A percentile compares a stretch with the other conserved stretches of the same genome.
phyloP scores from a whole-genome alignment of 345 rosid genomes.

The Lumnitzera littorea region DNA sequence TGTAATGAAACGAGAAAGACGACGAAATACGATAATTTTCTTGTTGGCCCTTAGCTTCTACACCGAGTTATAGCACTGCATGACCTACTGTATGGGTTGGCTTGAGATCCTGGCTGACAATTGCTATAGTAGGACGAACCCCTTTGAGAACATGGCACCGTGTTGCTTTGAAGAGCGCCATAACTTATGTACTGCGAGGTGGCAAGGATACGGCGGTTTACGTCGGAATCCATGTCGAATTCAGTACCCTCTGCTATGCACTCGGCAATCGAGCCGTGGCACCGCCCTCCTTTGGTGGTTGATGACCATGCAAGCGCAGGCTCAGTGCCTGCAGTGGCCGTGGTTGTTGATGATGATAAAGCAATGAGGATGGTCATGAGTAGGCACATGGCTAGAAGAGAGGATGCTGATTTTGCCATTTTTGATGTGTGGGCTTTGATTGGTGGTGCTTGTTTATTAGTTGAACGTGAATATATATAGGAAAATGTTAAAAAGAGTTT shows the following conservation, averaged over 20 bases:
- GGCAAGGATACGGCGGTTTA: constrained; percentile 60
- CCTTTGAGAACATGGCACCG: constrained; percentile 70
- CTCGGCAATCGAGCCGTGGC: constrained; percentile 59
- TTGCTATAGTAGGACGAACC: constrained; percentile 81
- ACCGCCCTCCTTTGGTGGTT: constrained; percentile 11
- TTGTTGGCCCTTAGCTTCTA: constrained; percentile 29
- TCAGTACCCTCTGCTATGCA: constrained; percentile 38
- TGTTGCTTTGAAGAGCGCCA: constrained; percentile 54
- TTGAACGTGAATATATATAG: too few relatives aligned
- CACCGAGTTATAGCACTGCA: constrained; percentile 72
- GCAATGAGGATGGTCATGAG: constrained; percentile 17
- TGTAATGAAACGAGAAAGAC: too few relatives aligned
- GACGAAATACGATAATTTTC: not conserved
- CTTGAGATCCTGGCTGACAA: constrained; percentile 58
- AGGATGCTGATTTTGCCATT: constrained; percentile 32
- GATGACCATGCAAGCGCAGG: constrained; percentile 33
- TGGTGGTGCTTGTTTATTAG: not conserved
- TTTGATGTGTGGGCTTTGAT: not conserved
- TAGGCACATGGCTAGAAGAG: constrained; percentile 15
- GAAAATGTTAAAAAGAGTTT: too few relatives aligned
- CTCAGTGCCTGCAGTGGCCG: constrained; percentile 10
- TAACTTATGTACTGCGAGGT: constrained; percentile 70
- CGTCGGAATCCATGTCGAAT: constrained; percentile 57
- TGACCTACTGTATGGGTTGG: constrained; percentile 77
- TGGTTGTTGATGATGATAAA: constrained; percentile 14